A percentile compares a stretch with the other conserved stretches of the same genome.
Evolutionary conservation across 176 grass and related monocot genomes (phyloP).

Genomic region (Rhynchospora tenuis): DNA sequence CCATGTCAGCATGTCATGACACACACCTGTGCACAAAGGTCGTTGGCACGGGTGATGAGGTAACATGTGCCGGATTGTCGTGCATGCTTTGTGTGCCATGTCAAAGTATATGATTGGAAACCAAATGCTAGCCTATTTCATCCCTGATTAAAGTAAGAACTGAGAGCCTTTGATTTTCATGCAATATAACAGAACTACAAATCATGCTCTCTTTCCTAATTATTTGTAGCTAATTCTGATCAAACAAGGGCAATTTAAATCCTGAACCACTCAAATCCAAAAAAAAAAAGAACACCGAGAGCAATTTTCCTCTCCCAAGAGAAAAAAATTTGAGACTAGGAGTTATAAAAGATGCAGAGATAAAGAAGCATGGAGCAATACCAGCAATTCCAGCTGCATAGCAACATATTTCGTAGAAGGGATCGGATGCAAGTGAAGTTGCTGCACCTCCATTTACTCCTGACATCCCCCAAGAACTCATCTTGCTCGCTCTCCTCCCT

Average conservation of each 20-base stretch:
- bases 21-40: background rate
- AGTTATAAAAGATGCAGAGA: background rate
- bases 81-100: too few relatives aligned
- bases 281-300: background rate
- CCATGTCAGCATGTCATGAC: background rate
- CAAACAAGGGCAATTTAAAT: background rate
- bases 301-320: background rate
- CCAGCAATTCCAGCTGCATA: constrained; percentile 56
- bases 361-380: background rate
- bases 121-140: background rate
- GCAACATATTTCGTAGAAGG: constrained; percentile 47
- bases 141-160: background rate
- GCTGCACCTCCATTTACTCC: background rate
- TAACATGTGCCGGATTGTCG: too few relatives aligned
- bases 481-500: background rate
- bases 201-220: background rate
- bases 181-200: background rate
- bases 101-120: background rate
- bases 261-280: background rate
- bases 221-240: background rate
- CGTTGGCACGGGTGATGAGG: background rate
- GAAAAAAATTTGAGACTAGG: background rate
- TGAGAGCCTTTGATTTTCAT: background rate
- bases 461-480: constrained; percentile 19
- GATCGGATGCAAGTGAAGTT: constrained; percentile 5